Evolutionary conservation across 2,329 filamentous ascomycete species (phyloP).

Genomic region (Nigrospora sphaerica): DNA sequence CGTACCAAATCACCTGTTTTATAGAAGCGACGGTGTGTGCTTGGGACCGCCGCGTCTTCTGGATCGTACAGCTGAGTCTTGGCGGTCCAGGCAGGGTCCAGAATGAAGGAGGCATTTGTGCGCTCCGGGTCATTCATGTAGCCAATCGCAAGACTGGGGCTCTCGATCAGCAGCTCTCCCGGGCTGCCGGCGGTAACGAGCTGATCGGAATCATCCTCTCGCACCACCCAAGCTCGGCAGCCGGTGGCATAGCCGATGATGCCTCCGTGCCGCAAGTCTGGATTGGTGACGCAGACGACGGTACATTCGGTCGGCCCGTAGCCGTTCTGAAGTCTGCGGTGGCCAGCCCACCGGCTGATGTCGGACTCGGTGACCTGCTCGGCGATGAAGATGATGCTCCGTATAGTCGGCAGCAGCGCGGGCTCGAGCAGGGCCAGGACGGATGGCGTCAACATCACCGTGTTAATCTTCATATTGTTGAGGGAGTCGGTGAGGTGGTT

Average conservation of each 20-base stretch:
- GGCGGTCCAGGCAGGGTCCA: conserved; percentile 6
- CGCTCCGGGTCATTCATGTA: conserved; percentile 20
- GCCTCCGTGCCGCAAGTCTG: background rate
- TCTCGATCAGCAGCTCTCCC: conserved; percentile 7
- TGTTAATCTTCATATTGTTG: conserved; percentile 34
- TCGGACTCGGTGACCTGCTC: background rate
- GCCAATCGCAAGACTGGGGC: conserved; percentile 9
- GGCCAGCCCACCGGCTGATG: conserved; percentile 1
- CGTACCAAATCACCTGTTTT: conserved; percentile 13
- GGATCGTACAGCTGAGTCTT: too few relatives aligned
- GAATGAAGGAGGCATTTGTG: conserved; percentile 13
- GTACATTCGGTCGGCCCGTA: background rate
- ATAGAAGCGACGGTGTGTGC: conserved; percentile 9
- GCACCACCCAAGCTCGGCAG: conserved; percentile 6
- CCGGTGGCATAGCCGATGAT: conserved; percentile 1
- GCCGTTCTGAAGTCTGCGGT: background rate
- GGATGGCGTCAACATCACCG: conserved; percentile 43
- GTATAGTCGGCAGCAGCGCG: conserved; percentile 10
- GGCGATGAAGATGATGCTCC: background rate
- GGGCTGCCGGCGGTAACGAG: conserved; percentile 2
- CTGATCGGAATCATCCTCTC: background rate
- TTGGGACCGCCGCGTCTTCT: background rate
- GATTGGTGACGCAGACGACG: background rate
- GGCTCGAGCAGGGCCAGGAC: conserved; percentile 38
- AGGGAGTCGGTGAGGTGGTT: conserved; percentile 1